Evolutionary conservation across 345 rosid genomes (phyloP).

Genomic region (Salix caprea): DNA sequence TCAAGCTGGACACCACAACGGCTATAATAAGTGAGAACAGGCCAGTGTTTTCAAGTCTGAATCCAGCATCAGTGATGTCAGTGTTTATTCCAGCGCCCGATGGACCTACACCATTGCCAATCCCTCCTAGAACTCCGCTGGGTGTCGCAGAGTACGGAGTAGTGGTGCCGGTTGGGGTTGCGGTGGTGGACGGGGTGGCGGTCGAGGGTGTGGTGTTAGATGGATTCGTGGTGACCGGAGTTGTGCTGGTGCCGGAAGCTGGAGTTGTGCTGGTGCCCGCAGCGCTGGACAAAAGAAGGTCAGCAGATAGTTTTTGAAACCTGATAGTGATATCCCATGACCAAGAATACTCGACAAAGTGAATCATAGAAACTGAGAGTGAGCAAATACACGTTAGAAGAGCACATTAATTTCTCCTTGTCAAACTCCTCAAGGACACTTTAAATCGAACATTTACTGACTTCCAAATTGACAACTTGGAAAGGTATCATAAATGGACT

Average conservation of each 20-base stretch:
- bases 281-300: constrained; percentile 2
- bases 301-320: background rate
- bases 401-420: background rate
- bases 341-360: background rate
- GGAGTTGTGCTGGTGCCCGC: constrained; percentile 19
- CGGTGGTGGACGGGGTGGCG: constrained; percentile 22
- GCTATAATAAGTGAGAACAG: background rate
- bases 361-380: no score
- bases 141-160: constrained; percentile 33
- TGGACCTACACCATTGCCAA: constrained; percentile 39
- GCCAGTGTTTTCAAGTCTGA: constrained; percentile 8
- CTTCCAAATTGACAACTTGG: no score
- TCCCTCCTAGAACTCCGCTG: constrained; percentile 50
- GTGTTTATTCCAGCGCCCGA: constrained; percentile 40
- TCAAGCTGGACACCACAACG: constrained; percentile 22
- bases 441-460: no score
- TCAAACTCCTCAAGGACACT: background rate
- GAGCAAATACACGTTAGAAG: background rate
- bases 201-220: constrained; percentile 25
- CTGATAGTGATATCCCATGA: background rate
- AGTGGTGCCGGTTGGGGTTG: constrained; percentile 9
- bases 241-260: background rate
- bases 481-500: no score
- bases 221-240: constrained; percentile 24
- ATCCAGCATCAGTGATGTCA: constrained; percentile 35